These are phyloP conservation scores for Ziziphus jujuba DNA, from an alignment of 306 rosid species.

Conservation along the genomic window DNA sequence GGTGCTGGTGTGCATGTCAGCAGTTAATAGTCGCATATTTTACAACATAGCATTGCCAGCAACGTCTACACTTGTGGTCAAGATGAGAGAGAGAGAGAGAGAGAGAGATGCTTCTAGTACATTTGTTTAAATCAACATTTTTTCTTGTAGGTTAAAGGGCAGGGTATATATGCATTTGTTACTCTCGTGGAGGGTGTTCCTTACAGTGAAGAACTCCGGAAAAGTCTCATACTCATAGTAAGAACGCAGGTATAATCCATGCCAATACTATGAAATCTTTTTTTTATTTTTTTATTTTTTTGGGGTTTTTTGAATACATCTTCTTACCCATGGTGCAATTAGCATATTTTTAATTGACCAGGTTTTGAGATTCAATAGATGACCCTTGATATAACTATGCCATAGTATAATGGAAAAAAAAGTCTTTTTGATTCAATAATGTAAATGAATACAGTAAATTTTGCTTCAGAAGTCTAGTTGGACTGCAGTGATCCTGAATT, in stretches of 20 bases:
- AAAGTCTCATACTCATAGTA: constrained; percentile 66
- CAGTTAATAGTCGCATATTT: too few species aligned
- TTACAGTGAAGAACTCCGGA: constrained; percentile 86
- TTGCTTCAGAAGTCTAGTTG: too few species aligned
- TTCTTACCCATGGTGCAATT: neutral
- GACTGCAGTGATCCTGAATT: too few species aligned
- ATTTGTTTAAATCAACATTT: constrained; percentile 23
- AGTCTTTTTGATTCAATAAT: too few species aligned
- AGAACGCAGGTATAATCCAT: constrained; percentile 70
- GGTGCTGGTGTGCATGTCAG: too few species aligned
- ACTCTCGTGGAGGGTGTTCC: constrained; percentile 85
- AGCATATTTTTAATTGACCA: neutral
- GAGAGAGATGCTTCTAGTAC: constrained; percentile 16
- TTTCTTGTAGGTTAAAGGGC: constrained; percentile 85
- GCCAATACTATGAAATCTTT: neutral
- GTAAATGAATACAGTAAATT: too few species aligned
- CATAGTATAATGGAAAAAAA: too few species aligned
- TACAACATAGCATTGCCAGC: too few species aligned
- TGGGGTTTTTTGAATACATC: neutral
- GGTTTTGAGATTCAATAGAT: too few species aligned
- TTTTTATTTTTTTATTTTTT: too few species aligned
- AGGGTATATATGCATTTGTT: constrained; percentile 91
- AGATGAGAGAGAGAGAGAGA: neutral
- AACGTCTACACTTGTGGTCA: too few species aligned
- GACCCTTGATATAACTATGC: too few species aligned